phyloP scores from a whole-genome alignment of 2,329 filamentous ascomycete genomes.

The Hymenoscyphus salicellus region DNA sequence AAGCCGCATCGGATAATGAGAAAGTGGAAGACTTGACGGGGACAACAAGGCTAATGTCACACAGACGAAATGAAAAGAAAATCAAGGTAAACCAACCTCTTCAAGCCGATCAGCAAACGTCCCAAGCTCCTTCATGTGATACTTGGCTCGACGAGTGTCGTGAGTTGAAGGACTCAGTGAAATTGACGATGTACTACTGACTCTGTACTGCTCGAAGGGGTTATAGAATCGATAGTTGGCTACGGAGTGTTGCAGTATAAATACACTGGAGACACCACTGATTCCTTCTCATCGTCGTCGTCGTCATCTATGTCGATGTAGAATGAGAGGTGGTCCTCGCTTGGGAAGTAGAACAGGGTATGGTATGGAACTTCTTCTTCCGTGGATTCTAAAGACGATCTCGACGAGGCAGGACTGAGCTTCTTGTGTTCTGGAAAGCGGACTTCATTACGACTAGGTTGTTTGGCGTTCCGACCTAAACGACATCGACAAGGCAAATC shows the following conservation, averaged over 20 bases:
- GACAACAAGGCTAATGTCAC: background rate
- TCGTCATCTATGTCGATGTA: conserved; percentile 1
- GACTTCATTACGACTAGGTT: background rate
- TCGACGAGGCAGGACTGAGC: background rate
- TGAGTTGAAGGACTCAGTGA: conserved; percentile 10
- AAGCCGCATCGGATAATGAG: background rate
- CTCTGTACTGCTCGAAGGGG: background rate
- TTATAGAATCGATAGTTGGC: background rate
- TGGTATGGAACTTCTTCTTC: background rate
- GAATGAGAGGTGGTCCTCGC: conserved; percentile 10
- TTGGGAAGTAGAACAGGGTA: conserved; percentile 9
- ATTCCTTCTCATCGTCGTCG: background rate
- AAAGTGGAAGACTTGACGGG: background rate
- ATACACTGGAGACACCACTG: conserved; percentile 5
- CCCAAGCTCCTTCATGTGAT: conserved; percentile 14
- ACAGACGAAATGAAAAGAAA: background rate
- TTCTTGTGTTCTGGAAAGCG: background rate
- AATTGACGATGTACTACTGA: conserved; percentile 1
- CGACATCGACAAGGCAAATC: conserved; percentile 11
- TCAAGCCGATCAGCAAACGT: conserved; percentile 15
- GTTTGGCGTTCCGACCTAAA: background rate
- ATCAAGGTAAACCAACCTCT: conserved; percentile 5
- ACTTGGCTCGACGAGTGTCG: conserved; percentile 13
- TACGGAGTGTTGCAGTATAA: background rate
- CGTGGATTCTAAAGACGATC: conserved; percentile 3